phyloP scores from a whole-genome alignment of 2,329 filamentous ascomycete species.

The Exophiala sideris region DNA sequence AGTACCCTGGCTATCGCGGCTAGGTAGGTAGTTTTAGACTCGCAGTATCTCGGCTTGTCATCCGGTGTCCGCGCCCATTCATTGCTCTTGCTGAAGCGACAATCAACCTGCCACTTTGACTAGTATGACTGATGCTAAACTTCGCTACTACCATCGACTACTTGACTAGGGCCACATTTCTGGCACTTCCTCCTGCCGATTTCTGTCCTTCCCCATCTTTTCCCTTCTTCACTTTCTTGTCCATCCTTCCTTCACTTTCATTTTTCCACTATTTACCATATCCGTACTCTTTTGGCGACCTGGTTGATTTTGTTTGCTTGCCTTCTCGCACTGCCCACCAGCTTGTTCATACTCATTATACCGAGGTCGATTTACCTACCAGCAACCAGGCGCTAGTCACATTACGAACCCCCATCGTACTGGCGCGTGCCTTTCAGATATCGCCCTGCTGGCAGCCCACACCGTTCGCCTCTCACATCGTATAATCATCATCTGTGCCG shows the following conservation, averaged over 20 bases:
- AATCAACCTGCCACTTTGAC: background rate
- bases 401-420: background rate
- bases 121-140: background rate
- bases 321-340: background rate
- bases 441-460: constrained; percentile 3
- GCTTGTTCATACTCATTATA: background rate
- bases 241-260: constrained; percentile 12
- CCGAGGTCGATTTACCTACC: background rate
- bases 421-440: background rate
- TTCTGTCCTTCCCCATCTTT: constrained; percentile 14
- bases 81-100: background rate
- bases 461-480: background rate
- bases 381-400: constrained; percentile 9
- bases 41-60: background rate
- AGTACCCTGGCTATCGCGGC: too few species aligned
- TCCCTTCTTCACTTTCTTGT: constrained; percentile 10
- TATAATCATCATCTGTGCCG: background rate
- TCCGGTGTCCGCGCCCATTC: background rate
- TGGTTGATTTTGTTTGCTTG: background rate
- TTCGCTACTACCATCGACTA: background rate
- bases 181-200: constrained; percentile 14
- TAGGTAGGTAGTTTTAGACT: too few species aligned
- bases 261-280: constrained; percentile 5
- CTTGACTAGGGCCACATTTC: constrained; percentile 6
- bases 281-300: background rate